Evolutionary conservation across 306 rosid species (phyloP).

Genomic region (Aeschynomene evenia): DNA sequence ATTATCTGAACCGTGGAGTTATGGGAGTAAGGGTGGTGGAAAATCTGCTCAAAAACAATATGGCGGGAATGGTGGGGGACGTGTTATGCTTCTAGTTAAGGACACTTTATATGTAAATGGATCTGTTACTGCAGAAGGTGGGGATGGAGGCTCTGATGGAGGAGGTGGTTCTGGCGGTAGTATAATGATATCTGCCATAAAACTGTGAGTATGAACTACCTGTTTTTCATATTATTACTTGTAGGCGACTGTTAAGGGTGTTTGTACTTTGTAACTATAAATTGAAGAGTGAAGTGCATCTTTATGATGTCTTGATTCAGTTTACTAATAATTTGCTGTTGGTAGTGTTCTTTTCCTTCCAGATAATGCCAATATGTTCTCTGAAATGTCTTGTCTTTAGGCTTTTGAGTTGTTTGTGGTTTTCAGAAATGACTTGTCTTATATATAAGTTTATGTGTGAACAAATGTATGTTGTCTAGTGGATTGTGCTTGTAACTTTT

Average conservation of each 20-base stretch:
- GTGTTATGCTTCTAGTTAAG: conserved; percentile 68
- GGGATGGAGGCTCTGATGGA: conserved; percentile 72
- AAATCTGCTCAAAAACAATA: conserved; percentile 46
- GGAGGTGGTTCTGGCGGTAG: conserved; percentile 99
- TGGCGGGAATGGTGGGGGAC: conserved; percentile 98
- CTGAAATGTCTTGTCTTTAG: conserved; percentile 19
- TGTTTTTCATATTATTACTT: conserved; percentile 18
- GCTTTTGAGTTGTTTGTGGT: conserved; percentile 24
- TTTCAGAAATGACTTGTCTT: conserved; percentile 11
- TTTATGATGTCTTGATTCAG: conserved; percentile 20
- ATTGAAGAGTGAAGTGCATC: conserved; percentile 20
- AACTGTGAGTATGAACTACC: conserved; percentile 71
- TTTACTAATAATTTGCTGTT: conserved; percentile 26
- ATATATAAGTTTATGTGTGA: conserved; percentile 17
- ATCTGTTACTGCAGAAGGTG: conserved; percentile 82
- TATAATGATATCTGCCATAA: conserved; percentile 65
- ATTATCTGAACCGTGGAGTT: conserved; percentile 80
- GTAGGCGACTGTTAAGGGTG: conserved; percentile 19
- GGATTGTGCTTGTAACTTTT: conserved; percentile 27
- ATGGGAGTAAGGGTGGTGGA: conserved; percentile 96
- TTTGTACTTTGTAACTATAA: conserved; percentile 2
- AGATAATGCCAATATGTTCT: conserved; percentile 9
- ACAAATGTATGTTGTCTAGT: conserved; percentile 2
- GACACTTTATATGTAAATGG: conserved; percentile 76
- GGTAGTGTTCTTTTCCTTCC: conserved; percentile 16